Evolutionary conservation across 306 rosid genomes (phyloP).

Genomic region (Coriaria nepalensis): DNA sequence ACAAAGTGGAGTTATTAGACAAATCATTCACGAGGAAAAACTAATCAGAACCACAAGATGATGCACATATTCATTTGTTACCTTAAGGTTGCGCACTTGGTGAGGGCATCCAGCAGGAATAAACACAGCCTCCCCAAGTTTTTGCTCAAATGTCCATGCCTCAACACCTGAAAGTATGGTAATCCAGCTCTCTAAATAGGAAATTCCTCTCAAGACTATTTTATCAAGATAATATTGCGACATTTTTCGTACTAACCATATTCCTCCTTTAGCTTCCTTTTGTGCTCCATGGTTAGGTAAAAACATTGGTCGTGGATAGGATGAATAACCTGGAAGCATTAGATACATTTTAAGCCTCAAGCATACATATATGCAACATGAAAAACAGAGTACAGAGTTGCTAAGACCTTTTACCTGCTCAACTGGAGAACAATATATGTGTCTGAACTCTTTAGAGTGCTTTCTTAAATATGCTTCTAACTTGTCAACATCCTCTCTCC

Average conservation of each 20-base stretch:
- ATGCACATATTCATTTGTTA: too few relatives aligned
- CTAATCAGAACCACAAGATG: too few relatives aligned
- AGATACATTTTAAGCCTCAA: too few relatives aligned
- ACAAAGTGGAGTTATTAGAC: too few relatives aligned
- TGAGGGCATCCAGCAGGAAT: conserved; percentile 78
- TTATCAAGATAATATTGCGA: background rate
- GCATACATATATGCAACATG: too few relatives aligned
- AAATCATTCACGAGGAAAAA: too few relatives aligned
- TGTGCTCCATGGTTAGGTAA: conserved; percentile 44
- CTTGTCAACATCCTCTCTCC: conserved; percentile 61
- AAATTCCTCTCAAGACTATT: too few relatives aligned
- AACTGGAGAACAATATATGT: conserved; percentile 56
- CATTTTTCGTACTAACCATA: conserved; percentile 24
- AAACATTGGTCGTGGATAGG: conserved; percentile 68
- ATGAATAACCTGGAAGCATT: conserved; percentile 53
- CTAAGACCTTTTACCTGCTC: conserved; percentile 62
- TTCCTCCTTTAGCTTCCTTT: conserved; percentile 47
- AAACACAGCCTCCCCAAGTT: conserved; percentile 67
- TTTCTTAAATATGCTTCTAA: conserved; percentile 49
- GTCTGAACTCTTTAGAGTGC: conserved; percentile 60
- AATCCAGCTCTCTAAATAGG: too few relatives aligned
- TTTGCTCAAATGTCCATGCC: conserved; percentile 74
- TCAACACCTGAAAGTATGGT: conserved; percentile 44
- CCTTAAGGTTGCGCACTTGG: conserved; percentile 50
- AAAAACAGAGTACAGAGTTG: too few relatives aligned